Conservation (phyloP, 768 basidiomycete species). For the Pulveroboletus sp. region DNA sequence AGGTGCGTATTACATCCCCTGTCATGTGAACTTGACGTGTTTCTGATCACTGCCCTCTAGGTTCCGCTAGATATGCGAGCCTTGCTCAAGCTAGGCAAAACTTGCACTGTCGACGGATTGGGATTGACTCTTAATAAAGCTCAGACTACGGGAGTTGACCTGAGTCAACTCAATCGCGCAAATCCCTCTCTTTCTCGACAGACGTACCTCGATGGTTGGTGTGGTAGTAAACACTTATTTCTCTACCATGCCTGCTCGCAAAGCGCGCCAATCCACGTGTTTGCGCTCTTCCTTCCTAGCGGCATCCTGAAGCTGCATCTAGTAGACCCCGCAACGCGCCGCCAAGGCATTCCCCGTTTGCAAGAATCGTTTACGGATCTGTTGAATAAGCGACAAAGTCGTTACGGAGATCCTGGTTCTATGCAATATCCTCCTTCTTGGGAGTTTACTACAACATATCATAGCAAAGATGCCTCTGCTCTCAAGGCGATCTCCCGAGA, state of each 20-base stretch:
- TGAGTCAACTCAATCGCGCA: slow-evolving; percentile 71
- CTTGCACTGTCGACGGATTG: slow-evolving; percentile 63
- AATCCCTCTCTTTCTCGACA: slow-evolving; percentile 52
- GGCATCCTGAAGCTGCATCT: slow-evolving; percentile 74
- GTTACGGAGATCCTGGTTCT: slow-evolving; percentile 40
- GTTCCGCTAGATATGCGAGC: slow-evolving; percentile 81
- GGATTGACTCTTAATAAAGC: slow-evolving; percentile 78
- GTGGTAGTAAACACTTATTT: slow-evolving; percentile 71
- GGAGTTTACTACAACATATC: slow-evolving; percentile 68
- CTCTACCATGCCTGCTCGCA: slow-evolving; percentile 82
- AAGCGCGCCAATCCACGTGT: slow-evolving; percentile 74
- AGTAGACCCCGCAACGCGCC: slow-evolving; percentile 85
- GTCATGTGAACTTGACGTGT: not conserved
- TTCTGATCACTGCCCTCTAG: slow-evolving; percentile 34
- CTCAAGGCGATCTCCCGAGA: slow-evolving; percentile 86
- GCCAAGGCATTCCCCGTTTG: slow-evolving; percentile 78
- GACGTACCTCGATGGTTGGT: slow-evolving; percentile 71
- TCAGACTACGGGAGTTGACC: slow-evolving; percentile 75
- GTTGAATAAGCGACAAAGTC: slow-evolving; percentile 44
- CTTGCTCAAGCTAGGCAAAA: slow-evolving; percentile 77
- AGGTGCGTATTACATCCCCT: slow-evolving; percentile 45
- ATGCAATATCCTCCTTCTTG: slow-evolving; percentile 61
- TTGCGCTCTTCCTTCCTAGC: slow-evolving; percentile 77
- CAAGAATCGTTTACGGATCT: slow-evolving; percentile 67
- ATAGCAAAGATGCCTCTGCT: slow-evolving; percentile 72